Conservation (phyloP, 768 basidiomycete genomes). For the Amylocystis lapponica region DNA sequence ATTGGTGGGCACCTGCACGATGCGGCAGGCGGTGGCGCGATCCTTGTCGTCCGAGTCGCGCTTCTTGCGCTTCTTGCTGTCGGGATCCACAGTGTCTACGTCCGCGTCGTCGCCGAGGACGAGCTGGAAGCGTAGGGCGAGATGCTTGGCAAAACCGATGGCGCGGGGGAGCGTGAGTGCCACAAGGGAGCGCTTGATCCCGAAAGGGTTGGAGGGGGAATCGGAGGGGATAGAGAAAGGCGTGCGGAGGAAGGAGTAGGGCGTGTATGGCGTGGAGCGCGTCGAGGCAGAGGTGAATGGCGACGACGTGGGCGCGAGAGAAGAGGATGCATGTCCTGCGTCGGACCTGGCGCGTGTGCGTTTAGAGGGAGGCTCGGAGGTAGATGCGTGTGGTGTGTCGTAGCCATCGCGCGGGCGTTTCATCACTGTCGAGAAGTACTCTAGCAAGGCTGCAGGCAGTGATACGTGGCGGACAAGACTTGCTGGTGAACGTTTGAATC, state of each 20-base stretch:
- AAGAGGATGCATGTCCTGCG: constrained; percentile 23
- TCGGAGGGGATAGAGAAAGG: constrained; percentile 43
- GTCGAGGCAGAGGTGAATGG: constrained; percentile 11
- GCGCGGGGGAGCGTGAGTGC: constrained; percentile 32
- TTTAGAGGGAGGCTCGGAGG: constrained; percentile 14
- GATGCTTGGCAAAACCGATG: constrained; percentile 52
- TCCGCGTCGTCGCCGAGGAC: constrained; percentile 28
- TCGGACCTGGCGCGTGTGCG: constrained; percentile 7
- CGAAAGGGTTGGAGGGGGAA: constrained; percentile 69
- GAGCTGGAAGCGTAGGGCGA: constrained; percentile 60
- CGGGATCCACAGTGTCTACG: not conserved
- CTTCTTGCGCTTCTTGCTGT: constrained; percentile 1
- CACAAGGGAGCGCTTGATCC: constrained; percentile 39
- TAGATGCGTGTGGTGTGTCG: constrained; percentile 22
- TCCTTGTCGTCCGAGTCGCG: too few relatives aligned
- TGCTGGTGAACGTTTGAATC: too few relatives aligned
- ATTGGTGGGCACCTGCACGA: constrained; percentile 64
- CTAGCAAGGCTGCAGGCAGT: too few relatives aligned
- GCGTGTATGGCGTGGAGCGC: constrained; percentile 26
- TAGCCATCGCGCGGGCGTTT: constrained; percentile 27
- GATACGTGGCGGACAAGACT: too few relatives aligned
- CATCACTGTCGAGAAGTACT: too few relatives aligned
- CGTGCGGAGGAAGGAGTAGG: constrained; percentile 10
- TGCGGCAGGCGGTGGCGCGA: constrained; percentile 49
- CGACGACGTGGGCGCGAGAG: constrained; percentile 9